phyloP scores from a whole-genome alignment of 2,329 filamentous ascomycete genomes.

The Trichoderma hamatum region DNA sequence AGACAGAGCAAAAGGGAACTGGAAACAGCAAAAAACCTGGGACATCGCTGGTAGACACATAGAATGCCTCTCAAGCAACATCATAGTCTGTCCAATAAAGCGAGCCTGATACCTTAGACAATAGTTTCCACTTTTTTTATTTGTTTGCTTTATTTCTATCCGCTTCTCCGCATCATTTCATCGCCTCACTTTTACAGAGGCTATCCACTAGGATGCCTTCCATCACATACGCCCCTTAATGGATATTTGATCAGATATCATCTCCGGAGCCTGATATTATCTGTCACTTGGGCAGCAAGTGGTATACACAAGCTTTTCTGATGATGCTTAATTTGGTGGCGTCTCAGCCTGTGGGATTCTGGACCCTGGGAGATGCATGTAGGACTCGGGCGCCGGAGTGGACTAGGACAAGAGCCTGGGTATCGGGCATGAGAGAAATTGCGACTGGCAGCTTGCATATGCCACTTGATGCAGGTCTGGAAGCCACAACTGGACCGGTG shows the following conservation, averaged over 20 bases:
- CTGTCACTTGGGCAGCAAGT: background rate
- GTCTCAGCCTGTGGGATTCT: background rate
- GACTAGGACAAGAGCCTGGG: background rate
- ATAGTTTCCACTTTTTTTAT: background rate
- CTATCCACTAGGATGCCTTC: background rate
- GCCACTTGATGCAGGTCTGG: background rate
- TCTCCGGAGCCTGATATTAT: background rate
- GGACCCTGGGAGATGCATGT: background rate
- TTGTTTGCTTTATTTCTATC: background rate
- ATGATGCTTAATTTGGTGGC: background rate
- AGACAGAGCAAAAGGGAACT: background rate
- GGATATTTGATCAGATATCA: no score
- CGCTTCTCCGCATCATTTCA: background rate
- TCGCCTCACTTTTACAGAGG: background rate
- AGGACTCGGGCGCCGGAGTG: background rate
- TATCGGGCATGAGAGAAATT: background rate
- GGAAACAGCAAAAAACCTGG: background rate
- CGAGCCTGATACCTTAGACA: background rate
- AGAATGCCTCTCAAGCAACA: background rate
- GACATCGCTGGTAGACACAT: background rate
- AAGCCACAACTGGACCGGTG: constrained; percentile 5
- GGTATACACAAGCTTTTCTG: background rate
- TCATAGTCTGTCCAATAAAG: background rate
- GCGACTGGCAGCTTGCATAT: background rate
- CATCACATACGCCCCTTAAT: no score